phyloP scores from a whole-genome alignment of 116 monocot genomes.

The Trichopus zeylanicus region DNA sequence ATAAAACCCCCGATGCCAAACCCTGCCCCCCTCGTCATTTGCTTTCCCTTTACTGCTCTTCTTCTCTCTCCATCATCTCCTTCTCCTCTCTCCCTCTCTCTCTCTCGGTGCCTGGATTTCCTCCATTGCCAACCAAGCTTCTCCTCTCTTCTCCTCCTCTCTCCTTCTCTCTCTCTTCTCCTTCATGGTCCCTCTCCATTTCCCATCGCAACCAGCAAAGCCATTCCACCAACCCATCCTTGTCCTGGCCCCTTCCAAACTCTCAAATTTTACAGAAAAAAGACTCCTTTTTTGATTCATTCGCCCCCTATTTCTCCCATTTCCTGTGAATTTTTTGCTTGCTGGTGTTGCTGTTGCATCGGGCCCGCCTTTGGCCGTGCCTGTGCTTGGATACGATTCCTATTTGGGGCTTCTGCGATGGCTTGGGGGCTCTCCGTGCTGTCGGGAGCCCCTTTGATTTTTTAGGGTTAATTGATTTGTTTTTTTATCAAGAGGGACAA shows the following conservation, averaged over 20 bases:
- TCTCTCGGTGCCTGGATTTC: background rate
- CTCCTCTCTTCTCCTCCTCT: too few species aligned
- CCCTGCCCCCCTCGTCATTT: constrained; percentile 15
- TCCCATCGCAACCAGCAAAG: too few species aligned
- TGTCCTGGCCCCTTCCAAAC: background rate
- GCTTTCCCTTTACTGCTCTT: constrained; percentile 6
- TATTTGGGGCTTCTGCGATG: background rate
- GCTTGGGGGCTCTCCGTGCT: too few species aligned
- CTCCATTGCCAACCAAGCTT: constrained; percentile 16
- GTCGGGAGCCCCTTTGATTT: too few species aligned
- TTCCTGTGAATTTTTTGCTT: background rate
- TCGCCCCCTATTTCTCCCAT: background rate
- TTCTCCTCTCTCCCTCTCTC: background rate
- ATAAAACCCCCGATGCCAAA: too few species aligned
- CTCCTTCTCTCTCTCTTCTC: too few species aligned
- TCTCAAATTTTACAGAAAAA: background rate
- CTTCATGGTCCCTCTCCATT: too few species aligned
- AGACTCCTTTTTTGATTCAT: background rate
- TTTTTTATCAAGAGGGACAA: too few species aligned
- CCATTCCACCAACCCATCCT: constrained; percentile 5
- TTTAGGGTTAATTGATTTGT: too few species aligned
- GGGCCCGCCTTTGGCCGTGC: background rate
- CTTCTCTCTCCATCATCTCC: too few species aligned
- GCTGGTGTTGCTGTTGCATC: background rate
- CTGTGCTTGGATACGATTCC: too few species aligned